Evolutionary conservation across 1,139 yeast species (phyloP).

Genomic region (Lodderomyces beijingensis): DNA sequence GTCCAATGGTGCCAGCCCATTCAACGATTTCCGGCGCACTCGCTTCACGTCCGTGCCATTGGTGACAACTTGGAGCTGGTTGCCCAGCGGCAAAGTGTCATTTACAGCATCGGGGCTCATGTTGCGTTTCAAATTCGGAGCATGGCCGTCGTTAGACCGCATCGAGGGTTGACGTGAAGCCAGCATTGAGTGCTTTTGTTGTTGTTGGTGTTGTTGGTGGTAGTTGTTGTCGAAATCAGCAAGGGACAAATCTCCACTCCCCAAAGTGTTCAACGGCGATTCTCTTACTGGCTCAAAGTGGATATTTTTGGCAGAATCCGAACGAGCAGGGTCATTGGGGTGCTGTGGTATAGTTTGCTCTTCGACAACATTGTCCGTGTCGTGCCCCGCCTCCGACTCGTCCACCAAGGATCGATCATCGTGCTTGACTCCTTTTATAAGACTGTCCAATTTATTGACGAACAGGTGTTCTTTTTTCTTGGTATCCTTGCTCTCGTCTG

Average conservation of each 20-base stretch:
- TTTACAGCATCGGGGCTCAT: slow-evolving; percentile 19
- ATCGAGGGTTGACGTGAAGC: slow-evolving; percentile 8
- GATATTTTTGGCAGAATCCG: slow-evolving; percentile 16
- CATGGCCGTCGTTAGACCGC: slow-evolving; percentile 12
- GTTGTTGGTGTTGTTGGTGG: slow-evolving; percentile 4
- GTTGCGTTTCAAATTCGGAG: slow-evolving; percentile 14
- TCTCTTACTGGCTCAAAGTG: slow-evolving; percentile 59
- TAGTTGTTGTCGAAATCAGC: slow-evolving; percentile 41
- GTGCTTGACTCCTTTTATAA: slow-evolving; percentile 16
- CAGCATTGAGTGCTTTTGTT: no score
- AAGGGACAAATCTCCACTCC: slow-evolving; percentile 65
- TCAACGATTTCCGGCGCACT: slow-evolving; percentile 20
- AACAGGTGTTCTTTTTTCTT: slow-evolving; percentile 17
- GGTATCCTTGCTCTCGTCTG: slow-evolving; percentile 6
- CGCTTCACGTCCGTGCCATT: slow-evolving; percentile 11
- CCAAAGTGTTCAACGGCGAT: slow-evolving; percentile 59
- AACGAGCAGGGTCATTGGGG: slow-evolving; percentile 6
- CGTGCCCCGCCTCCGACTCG: slow-evolving; percentile 1
- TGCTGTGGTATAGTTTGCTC: neutral
- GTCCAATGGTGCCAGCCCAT: slow-evolving; percentile 5
- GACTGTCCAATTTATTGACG: slow-evolving; percentile 17
- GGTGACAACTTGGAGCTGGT: slow-evolving; percentile 9
- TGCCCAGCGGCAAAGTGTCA: slow-evolving; percentile 14
- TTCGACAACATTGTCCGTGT: neutral
- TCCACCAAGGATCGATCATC: slow-evolving; percentile 5